Base-by-base conservation (phyloP, 1,284 basidiomycete species). In the Irpex lacteus region DNA sequence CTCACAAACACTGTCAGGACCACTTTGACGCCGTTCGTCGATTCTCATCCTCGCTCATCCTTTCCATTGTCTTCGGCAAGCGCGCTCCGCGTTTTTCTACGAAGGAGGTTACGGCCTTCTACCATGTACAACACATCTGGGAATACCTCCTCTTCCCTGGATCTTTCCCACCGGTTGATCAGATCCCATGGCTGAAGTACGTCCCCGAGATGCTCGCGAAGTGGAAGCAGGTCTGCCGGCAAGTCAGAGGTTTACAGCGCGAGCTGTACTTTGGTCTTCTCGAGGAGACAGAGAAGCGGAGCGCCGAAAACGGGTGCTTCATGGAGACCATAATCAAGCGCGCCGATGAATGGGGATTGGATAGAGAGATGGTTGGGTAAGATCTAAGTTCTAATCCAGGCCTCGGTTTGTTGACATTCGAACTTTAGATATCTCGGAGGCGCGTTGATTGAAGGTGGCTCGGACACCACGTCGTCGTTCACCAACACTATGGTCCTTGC, bases 161-260 rank as follows among this genome's bases (percentile, higher is more conserved):
- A 53, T 67, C 72, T 32, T 70, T 72, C 32, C 74, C 78, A 7
- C 76, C 77, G 15, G 60, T 78, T 13, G 76, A 78, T 59, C 60
- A 77, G 5, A 62, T 78, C 44, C 76, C 76, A 6, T 67, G 75
- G 61, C 71, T 78, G 34, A 71, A 73, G 49, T 71, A 77, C 61
- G 69, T 78, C 56, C 77, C 76, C 5, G 73, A 71, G 61, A 58
- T 71, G 18, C 74, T 71, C 68, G 76, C 76, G 4, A 55, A 68
- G 8, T 78, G 77, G 77, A 78, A 77, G 64, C 63, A 61, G 2
- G 60, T 70, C 4, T 70, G 67, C 54, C 65, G 66, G 21, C 60
- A 70, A 38, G 66, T 73, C 47, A 67, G 70, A 40, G 67, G 59
- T 37, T 47, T 68, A 36, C 74, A 75, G 58, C 67, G 66, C 26